Percentiles rank a stretch among this genome's conserved stretches.
Conservation (phyloP, 495 filamentous ascomycete species). For the Jackrogersella multiformis region DNA sequence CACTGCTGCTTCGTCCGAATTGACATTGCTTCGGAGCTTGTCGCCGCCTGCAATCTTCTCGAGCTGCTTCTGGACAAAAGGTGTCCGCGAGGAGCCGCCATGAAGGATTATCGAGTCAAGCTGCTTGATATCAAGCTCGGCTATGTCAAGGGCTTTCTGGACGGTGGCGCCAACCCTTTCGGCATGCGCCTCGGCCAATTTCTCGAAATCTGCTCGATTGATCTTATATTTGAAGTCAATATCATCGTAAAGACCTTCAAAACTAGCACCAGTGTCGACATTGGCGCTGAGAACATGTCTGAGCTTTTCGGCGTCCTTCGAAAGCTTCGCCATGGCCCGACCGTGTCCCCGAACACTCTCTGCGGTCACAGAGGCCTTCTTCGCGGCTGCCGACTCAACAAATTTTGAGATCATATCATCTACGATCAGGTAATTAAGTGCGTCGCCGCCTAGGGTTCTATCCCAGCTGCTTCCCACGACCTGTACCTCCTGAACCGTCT, state of each 20-base stretch:
- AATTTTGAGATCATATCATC: slow-evolving; percentile 87
- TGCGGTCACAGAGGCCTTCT: slow-evolving; percentile 68
- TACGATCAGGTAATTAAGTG: slow-evolving; percentile 85
- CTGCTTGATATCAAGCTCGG: slow-evolving; percentile 76
- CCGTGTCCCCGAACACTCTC: slow-evolving; percentile 76
- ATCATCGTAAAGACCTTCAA: slow-evolving; percentile 90
- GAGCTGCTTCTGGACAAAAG: slow-evolving; percentile 90
- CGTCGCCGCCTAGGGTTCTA: slow-evolving; percentile 86
- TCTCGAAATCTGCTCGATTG: slow-evolving; percentile 82
- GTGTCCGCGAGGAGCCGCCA: slow-evolving; percentile 89
- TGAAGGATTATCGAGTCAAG: slow-evolving; percentile 93
- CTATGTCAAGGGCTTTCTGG: slow-evolving; percentile 75
- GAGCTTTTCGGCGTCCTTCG: slow-evolving; percentile 88
- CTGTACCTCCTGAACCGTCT: slow-evolving; percentile 92
- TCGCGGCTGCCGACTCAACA: slow-evolving; percentile 72
- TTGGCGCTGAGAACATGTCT: slow-evolving; percentile 96
- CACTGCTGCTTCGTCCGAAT: slow-evolving; percentile 95
- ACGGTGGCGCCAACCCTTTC: slow-evolving; percentile 75
- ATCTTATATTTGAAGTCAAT: slow-evolving; percentile 94
- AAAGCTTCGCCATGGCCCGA: slow-evolving; percentile 84
- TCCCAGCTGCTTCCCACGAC: slow-evolving; percentile 91
- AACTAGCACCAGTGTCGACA: slow-evolving; percentile 76
- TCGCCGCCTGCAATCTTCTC: slow-evolving; percentile 77
- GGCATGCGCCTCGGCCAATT: slow-evolving; percentile 73
- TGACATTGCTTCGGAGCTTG: slow-evolving; percentile 92